Conservation (phyloP, 805 yeast genomes). For the Kuraishia capsulata region DNA sequence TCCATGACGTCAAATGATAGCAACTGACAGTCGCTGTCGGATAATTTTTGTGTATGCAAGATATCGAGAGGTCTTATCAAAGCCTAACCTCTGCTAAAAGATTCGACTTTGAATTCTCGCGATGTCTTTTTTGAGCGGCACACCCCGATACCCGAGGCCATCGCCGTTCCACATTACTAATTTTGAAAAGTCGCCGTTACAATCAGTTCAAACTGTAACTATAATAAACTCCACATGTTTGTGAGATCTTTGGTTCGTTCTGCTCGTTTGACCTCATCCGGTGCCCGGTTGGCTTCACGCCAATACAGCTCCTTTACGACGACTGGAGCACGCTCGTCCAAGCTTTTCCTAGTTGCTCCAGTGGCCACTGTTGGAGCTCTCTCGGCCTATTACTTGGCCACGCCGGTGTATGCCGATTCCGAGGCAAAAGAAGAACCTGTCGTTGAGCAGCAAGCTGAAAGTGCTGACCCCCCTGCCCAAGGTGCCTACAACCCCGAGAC, state of each 20-base stretch:
- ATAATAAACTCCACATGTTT: not conserved
- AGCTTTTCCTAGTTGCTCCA: not conserved
- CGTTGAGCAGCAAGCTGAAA: not conserved
- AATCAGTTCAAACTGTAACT: too few species aligned
- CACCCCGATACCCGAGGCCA: too few species aligned
- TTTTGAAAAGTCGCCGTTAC: too few species aligned
- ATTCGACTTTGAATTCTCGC: too few species aligned
- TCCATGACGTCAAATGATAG: slow-evolving; percentile 57
- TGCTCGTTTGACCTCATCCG: not conserved
- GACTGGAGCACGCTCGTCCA: not conserved
- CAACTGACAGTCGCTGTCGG: too few species aligned
- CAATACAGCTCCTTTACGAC: not conserved
- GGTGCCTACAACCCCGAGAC: slow-evolving; percentile 94
- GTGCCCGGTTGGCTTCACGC: not conserved
- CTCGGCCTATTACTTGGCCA: not conserved
- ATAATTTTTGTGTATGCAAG: too few species aligned
- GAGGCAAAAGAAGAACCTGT: too few species aligned
- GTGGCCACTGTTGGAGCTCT: not conserved
- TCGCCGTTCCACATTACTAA: too few species aligned
- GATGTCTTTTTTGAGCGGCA: too few species aligned
- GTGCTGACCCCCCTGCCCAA: slow-evolving; percentile 10
- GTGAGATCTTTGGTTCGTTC: not conserved
- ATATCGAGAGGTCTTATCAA: too few species aligned
- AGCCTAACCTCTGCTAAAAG: too few species aligned
- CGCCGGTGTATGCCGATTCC: not conserved